These are phyloP conservation scores for Leonotis leonurus DNA, from an alignment of 257 asterid genomes.

Conservation along the genomic window DNA sequence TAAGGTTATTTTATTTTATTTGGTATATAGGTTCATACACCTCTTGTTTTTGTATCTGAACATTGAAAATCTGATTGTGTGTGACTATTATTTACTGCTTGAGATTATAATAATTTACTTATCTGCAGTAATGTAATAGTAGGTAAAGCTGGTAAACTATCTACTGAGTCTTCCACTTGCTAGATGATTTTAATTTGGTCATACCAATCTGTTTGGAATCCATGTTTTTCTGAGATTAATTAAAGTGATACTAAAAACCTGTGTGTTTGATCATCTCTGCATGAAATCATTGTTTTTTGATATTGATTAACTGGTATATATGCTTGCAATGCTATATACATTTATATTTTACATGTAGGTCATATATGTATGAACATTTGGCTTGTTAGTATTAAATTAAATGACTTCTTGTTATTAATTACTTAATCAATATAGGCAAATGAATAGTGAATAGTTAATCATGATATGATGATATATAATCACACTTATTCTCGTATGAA, in stretches of 20 bases:
- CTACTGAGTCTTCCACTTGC: conserved; percentile 17
- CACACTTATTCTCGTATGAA: too few relatives aligned
- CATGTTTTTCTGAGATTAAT: not conserved
- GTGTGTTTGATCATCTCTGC: not conserved
- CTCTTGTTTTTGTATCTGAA: not conserved
- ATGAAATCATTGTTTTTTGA: not conserved
- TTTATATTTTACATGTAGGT: too few relatives aligned
- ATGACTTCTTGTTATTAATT: too few relatives aligned
- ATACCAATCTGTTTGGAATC: conserved; percentile 2
- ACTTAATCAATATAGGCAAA: too few relatives aligned
- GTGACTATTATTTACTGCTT: conserved; percentile 11
- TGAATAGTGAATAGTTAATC: too few relatives aligned
- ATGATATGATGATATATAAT: too few relatives aligned
- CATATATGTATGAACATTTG: too few relatives aligned
- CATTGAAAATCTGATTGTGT: conserved; percentile 4
- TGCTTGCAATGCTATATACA: too few relatives aligned
- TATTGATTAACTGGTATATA: too few relatives aligned
- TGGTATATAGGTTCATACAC: not conserved
- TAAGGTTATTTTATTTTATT: not conserved
- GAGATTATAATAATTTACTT: conserved; percentile 13
- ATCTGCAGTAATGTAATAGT: conserved; percentile 29
- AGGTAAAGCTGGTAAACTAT: conserved; percentile 66
- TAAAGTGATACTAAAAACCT: not conserved
- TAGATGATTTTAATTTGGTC: conserved; percentile 12
- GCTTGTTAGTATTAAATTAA: too few relatives aligned